Percentiles rank a stretch among this genome's conserved stretches.
These are phyloP conservation scores for Diplodia intermedia DNA, from an alignment of 2,329 filamentous ascomycete genomes.

Conservation along the genomic window DNA sequence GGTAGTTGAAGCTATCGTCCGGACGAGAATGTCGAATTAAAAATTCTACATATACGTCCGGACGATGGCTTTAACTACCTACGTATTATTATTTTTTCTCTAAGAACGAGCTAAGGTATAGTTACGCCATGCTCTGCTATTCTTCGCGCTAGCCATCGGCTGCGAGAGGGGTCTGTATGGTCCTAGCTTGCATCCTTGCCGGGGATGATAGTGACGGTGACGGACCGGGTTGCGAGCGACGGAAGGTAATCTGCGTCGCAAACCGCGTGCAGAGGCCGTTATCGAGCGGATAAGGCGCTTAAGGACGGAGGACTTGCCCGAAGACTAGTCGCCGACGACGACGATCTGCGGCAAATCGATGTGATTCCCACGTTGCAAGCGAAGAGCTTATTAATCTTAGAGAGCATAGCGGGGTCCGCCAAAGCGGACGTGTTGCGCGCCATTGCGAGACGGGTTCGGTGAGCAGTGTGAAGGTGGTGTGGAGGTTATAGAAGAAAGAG, in stretches of 20 bases:
- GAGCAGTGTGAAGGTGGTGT: too few species aligned
- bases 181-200: constrained; percentile 37
- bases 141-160: too few species aligned
- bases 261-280: constrained; percentile 53
- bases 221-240: constrained; percentile 38
- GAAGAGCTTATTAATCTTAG: constrained; percentile 48
- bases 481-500: background rate
- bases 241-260: constrained; percentile 57
- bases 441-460: too few species aligned
- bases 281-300: constrained; percentile 44
- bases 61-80: too few species aligned
- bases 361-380: constrained; percentile 45
- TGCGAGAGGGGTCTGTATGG: too few species aligned
- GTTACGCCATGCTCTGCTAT: too few species aligned
- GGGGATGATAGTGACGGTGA: constrained; percentile 50
- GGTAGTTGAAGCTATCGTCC: too few species aligned
- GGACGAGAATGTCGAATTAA: too few species aligned
- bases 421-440: background rate
- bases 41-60: too few species aligned
- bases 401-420: constrained; percentile 35
- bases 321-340: constrained; percentile 49
- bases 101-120: too few species aligned
- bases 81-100: too few species aligned
- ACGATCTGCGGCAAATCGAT: constrained; percentile 42
- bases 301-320: constrained; percentile 47